Conservation (phyloP, 352 stramenopile genomes). For the Phytophthora hybrid region DNA sequence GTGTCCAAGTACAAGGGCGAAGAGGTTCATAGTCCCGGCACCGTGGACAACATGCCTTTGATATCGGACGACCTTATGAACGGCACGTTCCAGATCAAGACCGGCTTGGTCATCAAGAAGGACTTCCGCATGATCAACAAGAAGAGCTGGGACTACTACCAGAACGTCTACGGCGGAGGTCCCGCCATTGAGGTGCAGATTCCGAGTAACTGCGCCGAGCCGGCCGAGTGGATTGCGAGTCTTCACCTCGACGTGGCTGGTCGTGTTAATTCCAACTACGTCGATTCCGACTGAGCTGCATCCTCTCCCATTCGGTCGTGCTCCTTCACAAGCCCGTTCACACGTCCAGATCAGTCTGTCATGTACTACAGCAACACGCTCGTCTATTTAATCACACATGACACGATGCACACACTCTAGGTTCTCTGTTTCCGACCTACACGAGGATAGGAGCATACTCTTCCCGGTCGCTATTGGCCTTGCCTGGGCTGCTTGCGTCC, state of each 20-base stretch:
- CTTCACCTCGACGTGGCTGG: constrained; percentile 62
- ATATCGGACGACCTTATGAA: constrained; percentile 74
- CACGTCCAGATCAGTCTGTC: constrained; percentile 30
- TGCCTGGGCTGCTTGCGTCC: constrained; percentile 20
- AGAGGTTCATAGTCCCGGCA: constrained; percentile 58
- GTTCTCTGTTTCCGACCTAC: constrained; percentile 13
- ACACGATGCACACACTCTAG: constrained; percentile 29
- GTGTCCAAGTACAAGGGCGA: constrained; percentile 79
- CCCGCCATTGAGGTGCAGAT: constrained; percentile 78
- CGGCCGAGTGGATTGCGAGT: constrained; percentile 55
- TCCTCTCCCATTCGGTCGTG: not conserved
- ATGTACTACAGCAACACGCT: constrained; percentile 44
- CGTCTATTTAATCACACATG: constrained; percentile 50
- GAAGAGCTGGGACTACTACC: constrained; percentile 81
- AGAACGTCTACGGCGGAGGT: constrained; percentile 72
- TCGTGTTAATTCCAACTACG: constrained; percentile 74
- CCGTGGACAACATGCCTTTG: constrained; percentile 79
- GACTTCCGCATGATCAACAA: constrained; percentile 87
- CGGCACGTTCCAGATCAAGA: constrained; percentile 75
- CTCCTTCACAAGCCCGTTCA: constrained; percentile 1
- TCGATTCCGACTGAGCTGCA: constrained; percentile 46
- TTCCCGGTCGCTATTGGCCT: constrained; percentile 15
- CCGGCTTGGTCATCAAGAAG: constrained; percentile 66
- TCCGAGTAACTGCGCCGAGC: constrained; percentile 60
- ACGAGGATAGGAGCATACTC: constrained; percentile 25